These are phyloP conservation scores for Russula emetica DNA, from an alignment of 768 basidiomycete genomes.

Conservation along the genomic window DNA sequence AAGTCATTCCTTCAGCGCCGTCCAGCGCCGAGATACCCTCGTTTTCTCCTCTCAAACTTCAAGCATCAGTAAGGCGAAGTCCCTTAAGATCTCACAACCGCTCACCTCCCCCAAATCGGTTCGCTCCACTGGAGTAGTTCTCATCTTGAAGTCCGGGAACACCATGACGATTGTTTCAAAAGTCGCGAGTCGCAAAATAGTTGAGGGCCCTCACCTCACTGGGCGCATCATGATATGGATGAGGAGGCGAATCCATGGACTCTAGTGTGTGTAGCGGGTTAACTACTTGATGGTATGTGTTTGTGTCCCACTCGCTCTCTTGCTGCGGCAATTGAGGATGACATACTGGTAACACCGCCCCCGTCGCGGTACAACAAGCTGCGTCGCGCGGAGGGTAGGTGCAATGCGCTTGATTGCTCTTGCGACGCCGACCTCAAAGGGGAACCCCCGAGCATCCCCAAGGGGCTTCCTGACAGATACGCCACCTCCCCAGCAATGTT, in stretches of 20 bases:
- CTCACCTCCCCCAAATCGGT: constrained; percentile 19
- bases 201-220: background rate
- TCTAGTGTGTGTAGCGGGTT: background rate
- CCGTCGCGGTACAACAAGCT: background rate
- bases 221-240: background rate
- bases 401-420: background rate
- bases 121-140: constrained; percentile 4
- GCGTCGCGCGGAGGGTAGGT: background rate
- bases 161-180: background rate
- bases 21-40: constrained; percentile 27
- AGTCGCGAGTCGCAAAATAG: background rate
- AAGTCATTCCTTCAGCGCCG: constrained; percentile 23
- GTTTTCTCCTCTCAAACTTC: constrained; percentile 23
- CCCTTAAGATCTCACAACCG: constrained; percentile 14
- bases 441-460: constrained; percentile 5
- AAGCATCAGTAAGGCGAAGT: constrained; percentile 16
- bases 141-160: constrained; percentile 1
- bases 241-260: background rate
- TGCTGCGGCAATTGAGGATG: background rate
- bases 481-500: constrained; percentile 14
- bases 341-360: background rate
- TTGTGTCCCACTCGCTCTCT: background rate
- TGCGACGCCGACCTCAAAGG: constrained; percentile 7
- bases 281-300: constrained; percentile 1
- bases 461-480: constrained; percentile 9